Evolutionary conservation across 108 stramenopile species (phyloP).

Genomic region (Nitzschia palea): DNA sequence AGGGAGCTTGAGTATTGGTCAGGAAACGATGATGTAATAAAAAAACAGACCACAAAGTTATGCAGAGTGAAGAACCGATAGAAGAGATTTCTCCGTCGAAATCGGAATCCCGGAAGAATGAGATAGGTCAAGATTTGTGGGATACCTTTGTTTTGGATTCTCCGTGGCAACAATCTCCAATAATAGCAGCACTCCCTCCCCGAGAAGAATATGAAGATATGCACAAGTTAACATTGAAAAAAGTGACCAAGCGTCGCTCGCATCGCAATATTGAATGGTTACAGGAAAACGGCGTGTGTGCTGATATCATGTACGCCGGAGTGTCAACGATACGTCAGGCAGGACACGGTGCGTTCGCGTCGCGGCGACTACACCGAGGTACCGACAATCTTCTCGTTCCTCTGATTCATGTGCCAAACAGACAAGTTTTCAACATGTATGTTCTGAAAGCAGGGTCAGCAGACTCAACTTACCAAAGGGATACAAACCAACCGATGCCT

Average conservation of each 20-base stretch:
- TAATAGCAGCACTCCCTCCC: conserved; percentile 32
- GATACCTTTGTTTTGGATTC: conserved; percentile 20
- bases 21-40: no score
- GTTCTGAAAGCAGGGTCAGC: neutral
- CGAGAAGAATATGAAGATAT: conserved; percentile 18
- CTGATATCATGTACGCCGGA: conserved; percentile 41
- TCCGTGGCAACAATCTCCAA: conserved; percentile 24
- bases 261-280: conserved; percentile 41
- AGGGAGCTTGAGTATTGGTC: no score
- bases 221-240: conserved; percentile 11
- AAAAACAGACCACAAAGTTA: no score
- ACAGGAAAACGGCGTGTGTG: conserved; percentile 39
- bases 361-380: conserved; percentile 33
- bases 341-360: conserved; percentile 61
- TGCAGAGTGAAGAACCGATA: no score
- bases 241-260: conserved; percentile 8
- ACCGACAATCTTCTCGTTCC: conserved; percentile 43
- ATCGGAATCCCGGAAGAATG: no score
- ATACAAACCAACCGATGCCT: neutral
- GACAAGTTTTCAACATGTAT: conserved; percentile 36
- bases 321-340: conserved; percentile 40
- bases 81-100: no score
- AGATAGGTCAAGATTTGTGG: no score
- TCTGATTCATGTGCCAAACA: conserved; percentile 48
- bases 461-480: neutral